A percentile compares a stretch with the other conserved stretches of the same genome.
Conservation (phyloP, 2,329 filamentous ascomycete species). For the Hawksworthiomyces lignivorus region DNA sequence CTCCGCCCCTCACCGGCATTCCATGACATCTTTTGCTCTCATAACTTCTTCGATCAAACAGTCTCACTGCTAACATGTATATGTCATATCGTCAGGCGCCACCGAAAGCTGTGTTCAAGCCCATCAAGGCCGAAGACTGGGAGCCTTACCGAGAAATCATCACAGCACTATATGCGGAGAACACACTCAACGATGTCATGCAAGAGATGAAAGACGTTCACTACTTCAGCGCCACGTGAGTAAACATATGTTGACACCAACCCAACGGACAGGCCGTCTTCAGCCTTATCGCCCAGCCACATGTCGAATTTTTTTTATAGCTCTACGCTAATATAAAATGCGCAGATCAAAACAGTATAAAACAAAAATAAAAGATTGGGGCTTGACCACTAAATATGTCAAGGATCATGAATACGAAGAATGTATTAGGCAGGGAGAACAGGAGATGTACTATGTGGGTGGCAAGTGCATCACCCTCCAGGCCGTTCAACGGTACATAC, state of each 20-base stretch:
- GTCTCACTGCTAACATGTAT: too few species aligned
- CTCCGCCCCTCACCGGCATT: too few species aligned
- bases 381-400: conserved; percentile 26
- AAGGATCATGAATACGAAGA: conserved; percentile 25
- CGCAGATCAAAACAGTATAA: conserved; percentile 25
- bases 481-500: conserved; percentile 10
- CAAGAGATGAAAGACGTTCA: conserved; percentile 24
- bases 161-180: conserved; percentile 21
- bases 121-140: conserved; percentile 24
- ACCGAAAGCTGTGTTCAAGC: conserved; percentile 13
- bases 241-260: too few species aligned
- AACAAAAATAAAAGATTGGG: conserved; percentile 26
- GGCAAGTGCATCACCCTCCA: conserved; percentile 14
- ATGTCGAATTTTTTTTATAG: not conserved
- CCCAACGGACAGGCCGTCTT: too few species aligned
- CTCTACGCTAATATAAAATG: not conserved
- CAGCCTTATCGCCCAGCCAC: too few species aligned
- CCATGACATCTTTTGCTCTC: too few species aligned
- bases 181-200: conserved; percentile 31
- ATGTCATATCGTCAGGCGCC: not conserved
- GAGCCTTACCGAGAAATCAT: conserved; percentile 23
- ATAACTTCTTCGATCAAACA: too few species aligned
- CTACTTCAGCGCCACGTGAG: conserved; percentile 25
- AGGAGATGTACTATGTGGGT: conserved; percentile 21
- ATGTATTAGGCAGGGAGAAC: conserved; percentile 22